Base-by-base conservation (phyloP, 768 basidiomycete genomes). In the Lentinula raphanica region DNA sequence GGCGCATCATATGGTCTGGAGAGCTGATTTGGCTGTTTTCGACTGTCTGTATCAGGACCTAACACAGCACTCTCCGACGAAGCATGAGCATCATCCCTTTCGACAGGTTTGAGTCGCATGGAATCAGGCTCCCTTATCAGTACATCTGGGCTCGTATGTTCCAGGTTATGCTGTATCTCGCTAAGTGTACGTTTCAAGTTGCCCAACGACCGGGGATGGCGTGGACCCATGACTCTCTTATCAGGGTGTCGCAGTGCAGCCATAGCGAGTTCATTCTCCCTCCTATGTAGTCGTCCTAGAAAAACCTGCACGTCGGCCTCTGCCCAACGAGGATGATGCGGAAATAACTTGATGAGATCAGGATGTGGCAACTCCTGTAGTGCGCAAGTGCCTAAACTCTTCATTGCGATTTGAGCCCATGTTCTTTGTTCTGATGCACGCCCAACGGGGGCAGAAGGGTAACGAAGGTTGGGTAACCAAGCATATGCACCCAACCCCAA, bases 251-350 rank as follows among this genome's bases (percentile, higher is more conserved):
- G 40, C 36, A 38, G 29, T 8, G 45, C 44, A 15, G 46, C n/a
- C 36, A 15, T n/a, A 21, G 44, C 51, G 7, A 39, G 35, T 25
- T 39, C 36, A 2, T 19, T 39, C n/a, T 53, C 51, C 23, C 13
- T 9, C 15, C 12, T 53, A 5, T 39, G n/a, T 7, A 53, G 45
- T 39, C 46, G 35, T 36, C 42, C 46, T 4, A 49, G 35, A 36
- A 48, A 57, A 3, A 57, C 25, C 6, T 57, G 42, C 8, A 57
- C 45, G 27, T 57, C 56, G 8, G 56, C 45, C 13, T 57, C 46
- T 17, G 17, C 27, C 56, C 56, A 57, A 21, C 56, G 56, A 21
- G 56, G 56, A 39, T 57, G 44, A 17, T 57, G 29, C n/a, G 56
- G 56, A 15, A 29, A 57, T 21, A 57, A 25, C 25, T 49, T 38